These are phyloP conservation scores for Tilletia setariae DNA, from an alignment of 1,284 basidiomycete genomes.

Conservation along the genomic window DNA sequence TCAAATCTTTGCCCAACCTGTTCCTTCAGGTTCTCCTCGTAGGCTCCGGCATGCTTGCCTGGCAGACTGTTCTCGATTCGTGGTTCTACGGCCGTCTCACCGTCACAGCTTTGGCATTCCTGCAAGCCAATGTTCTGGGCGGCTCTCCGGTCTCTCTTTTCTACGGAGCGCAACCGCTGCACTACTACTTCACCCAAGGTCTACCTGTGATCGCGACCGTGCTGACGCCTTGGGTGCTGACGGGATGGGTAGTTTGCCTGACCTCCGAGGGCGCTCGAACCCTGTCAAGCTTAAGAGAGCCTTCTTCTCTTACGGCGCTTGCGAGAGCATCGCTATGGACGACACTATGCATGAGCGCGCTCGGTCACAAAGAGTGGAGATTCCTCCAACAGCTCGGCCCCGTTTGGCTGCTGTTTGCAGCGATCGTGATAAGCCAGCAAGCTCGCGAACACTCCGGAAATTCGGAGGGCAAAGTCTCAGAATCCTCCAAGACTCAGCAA, in stretches of 20 bases:
- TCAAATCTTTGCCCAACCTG: neutral
- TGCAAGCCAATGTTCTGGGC: conserved; percentile 67
- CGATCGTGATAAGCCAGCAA: neutral
- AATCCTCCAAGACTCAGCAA: too few species aligned
- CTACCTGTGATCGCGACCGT: conserved; percentile 72
- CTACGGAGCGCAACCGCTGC: conserved; percentile 81
- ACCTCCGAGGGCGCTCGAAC: neutral
- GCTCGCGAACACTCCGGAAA: neutral
- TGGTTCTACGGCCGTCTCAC: conserved; percentile 68
- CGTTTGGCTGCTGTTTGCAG: conserved; percentile 74
- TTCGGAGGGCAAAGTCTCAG: too few species aligned
- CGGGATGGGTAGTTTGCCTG: conserved; percentile 54
- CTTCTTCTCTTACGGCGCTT: conserved; percentile 15
- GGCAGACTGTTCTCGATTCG: conserved; percentile 64
- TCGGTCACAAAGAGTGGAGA: conserved; percentile 78
- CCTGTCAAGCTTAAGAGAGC: neutral
- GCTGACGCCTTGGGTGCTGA: conserved; percentile 73
- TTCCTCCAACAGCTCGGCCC: conserved; percentile 91
- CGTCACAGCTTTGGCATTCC: conserved; percentile 76
- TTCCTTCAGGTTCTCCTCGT: conserved; percentile 7
- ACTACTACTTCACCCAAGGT: conserved; percentile 84
- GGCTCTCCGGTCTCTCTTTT: conserved; percentile 76
- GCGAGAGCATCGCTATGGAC: conserved; percentile 26
- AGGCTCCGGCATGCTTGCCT: conserved; percentile 54
- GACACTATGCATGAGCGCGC: conserved; percentile 32